These are phyloP conservation scores for Aspergillus piperis DNA, from an alignment of 2,329 filamentous ascomycete species.

Conservation along the genomic window DNA sequence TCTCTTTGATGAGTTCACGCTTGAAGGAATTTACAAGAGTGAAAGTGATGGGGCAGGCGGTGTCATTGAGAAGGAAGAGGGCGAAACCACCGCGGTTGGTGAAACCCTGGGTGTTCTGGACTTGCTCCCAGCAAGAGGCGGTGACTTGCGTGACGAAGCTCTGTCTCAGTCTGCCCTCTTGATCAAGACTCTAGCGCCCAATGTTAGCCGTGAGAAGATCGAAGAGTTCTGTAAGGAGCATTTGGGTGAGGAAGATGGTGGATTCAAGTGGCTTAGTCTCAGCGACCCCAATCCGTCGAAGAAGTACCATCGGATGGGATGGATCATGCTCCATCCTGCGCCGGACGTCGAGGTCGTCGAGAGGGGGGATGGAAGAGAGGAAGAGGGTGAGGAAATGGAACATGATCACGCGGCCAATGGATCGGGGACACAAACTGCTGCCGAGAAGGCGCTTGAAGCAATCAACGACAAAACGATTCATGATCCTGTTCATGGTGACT, in stretches of 20 bases:
- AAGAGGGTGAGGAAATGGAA: slow-evolving; percentile 59
- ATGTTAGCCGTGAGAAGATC: slow-evolving; percentile 88
- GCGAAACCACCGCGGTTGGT: slow-evolving; percentile 85
- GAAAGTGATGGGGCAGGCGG: slow-evolving; percentile 86
- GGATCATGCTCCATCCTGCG: slow-evolving; percentile 90
- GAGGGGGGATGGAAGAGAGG: slow-evolving; percentile 71
- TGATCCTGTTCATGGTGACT: slow-evolving; percentile 89
- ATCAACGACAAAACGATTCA: slow-evolving; percentile 97
- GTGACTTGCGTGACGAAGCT: slow-evolving; percentile 85
- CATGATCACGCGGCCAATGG: slow-evolving; percentile 36
- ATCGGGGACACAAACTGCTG: slow-evolving; percentile 52
- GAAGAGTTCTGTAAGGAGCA: slow-evolving; percentile 95
- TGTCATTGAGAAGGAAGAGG: slow-evolving; percentile 89
- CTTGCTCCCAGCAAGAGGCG: slow-evolving; percentile 77
- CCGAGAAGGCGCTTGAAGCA: slow-evolving; percentile 86
- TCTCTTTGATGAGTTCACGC: slow-evolving; percentile 87
- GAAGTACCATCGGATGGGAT: slow-evolving; percentile 95
- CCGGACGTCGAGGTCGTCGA: slow-evolving; percentile 69
- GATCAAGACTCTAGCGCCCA: slow-evolving; percentile 97
- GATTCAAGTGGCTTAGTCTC: slow-evolving; percentile 92
- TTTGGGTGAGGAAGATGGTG: slow-evolving; percentile 84
- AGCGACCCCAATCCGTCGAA: slow-evolving; percentile 97
- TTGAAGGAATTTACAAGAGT: slow-evolving; percentile 91
- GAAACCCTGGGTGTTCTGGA: slow-evolving; percentile 93
- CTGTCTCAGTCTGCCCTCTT: slow-evolving; percentile 87